A percentile compares a stretch with the other conserved stretches of the same genome.
These are phyloP conservation scores for Claviceps spartinae DNA, from an alignment of 2,329 filamentous ascomycete genomes.

Conservation along the genomic window DNA sequence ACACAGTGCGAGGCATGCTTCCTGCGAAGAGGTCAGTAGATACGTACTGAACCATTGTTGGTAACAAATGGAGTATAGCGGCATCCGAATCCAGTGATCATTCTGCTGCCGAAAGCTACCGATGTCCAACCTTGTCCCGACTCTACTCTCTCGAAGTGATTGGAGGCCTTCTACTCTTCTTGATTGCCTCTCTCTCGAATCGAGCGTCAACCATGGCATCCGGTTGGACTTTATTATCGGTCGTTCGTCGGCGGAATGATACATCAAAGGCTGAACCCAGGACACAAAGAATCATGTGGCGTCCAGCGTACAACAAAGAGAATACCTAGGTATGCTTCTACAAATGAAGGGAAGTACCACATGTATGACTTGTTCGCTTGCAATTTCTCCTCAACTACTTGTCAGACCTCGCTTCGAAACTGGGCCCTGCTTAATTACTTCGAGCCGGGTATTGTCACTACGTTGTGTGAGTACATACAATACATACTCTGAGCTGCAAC, in stretches of 20 bases:
- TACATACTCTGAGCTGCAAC: background rate
- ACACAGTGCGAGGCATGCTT: background rate
- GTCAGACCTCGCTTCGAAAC: background rate
- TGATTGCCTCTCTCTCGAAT: background rate
- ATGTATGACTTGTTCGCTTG: background rate
- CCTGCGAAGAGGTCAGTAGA: too few relatives aligned
- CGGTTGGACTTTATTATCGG: background rate
- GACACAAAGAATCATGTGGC: background rate
- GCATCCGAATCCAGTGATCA: too few relatives aligned
- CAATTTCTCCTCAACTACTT: background rate
- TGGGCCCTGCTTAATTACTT: background rate
- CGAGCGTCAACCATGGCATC: too few relatives aligned
- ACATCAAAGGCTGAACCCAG: background rate
- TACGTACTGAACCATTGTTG: too few relatives aligned
- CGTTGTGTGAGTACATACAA: background rate
- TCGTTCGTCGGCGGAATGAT: constrained; percentile 3
- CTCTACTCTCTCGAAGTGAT: too few relatives aligned
- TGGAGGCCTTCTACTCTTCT: background rate
- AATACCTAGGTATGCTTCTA: background rate
- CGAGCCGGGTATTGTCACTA: background rate
- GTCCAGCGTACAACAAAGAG: background rate
- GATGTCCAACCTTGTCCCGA: too few relatives aligned
- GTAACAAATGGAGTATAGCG: too few relatives aligned
- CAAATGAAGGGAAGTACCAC: background rate
- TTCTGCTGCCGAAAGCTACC: too few relatives aligned